Base-by-base conservation (phyloP, 495 filamentous ascomycete species). In the Peziza echinospora region DNA sequence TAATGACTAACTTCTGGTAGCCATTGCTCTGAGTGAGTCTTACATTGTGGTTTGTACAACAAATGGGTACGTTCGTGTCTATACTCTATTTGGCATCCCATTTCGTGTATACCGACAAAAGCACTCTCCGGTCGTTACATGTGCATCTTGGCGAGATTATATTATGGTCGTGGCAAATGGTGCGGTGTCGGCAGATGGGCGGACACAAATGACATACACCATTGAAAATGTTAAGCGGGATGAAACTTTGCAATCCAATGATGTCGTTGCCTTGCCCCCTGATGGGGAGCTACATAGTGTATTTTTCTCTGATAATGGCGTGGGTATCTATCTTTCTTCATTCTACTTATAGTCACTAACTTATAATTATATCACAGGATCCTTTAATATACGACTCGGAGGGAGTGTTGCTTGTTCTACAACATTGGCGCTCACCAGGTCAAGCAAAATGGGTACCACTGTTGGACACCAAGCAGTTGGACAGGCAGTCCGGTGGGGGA, bases 221-320 rank as follows among this genome's bases (percentile, higher is more conserved):
- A 80, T 97, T 51, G 78, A 93, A 57, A 92, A 96, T 54, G 73
- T 94, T 53, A 89, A 91, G 64, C 71, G 82, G 23, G 89, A 94
- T 53, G 86, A 97, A 53, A 73, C 85, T 4, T 83, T 78, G 56
- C 89, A 97, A 62, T 84, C 76, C 54, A 83, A 91, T 60, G 89
- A 96, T 58, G 77, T 81, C 0, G 79, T 97, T 5, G 84, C 89
- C 0, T 67, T 97, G 9, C 72, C 82, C 0, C 70, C 76, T 45
- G 80, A 75, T 6, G 71, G 72, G 4, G 71, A 73, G 6, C 58
- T 94, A 16, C 76, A 75, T 55, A 83, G 70, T 53, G 81, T 92
- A 7, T 92, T 94, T 66, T 97, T 93, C 61, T 87, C 83, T 25
- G 84, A 93, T 58, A 67, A 67, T 41, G 89, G 89, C 10, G 78